phyloP scores from a whole-genome alignment of 2,329 filamentous ascomycete species.

The Esteya vermicola region DNA sequence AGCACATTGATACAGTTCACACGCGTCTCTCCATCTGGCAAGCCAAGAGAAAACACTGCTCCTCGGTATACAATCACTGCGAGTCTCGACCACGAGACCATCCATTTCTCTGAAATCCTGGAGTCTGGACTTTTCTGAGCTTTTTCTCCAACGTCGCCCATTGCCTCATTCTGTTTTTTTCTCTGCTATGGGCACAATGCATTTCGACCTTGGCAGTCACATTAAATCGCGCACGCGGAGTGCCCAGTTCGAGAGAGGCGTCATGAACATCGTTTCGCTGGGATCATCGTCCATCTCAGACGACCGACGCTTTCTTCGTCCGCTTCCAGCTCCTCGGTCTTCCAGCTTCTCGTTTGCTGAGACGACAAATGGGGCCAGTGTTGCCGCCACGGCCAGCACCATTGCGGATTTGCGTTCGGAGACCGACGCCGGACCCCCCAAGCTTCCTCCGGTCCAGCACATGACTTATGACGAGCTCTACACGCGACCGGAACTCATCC shows the following conservation, averaged over 20 bases:
- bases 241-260: constrained; percentile 29
- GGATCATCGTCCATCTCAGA: constrained; percentile 5
- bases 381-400: background rate
- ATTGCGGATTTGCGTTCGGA: constrained; percentile 14
- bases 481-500: constrained; percentile 12
- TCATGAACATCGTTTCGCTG: constrained; percentile 6
- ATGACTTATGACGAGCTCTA: constrained; percentile 34
- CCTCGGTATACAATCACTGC: background rate
- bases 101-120: background rate
- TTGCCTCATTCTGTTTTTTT: constrained; percentile 5
- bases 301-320: constrained; percentile 11
- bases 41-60: background rate
- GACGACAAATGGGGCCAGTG: constrained; percentile 17
- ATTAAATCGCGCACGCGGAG: constrained; percentile 31
- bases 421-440: constrained; percentile 38
- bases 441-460: constrained; percentile 25
- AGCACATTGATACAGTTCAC: too few species aligned
- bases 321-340: constrained; percentile 17
- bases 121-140: too few species aligned
- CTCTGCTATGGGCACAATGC: constrained; percentile 14
- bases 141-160: too few species aligned
- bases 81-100: background rate
- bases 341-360: constrained; percentile 18
- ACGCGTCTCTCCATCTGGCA: too few species aligned
- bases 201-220: constrained; percentile 28